Conservation (phyloP, 1,284 basidiomycete genomes). For the Sporisorium reilianum region DNA sequence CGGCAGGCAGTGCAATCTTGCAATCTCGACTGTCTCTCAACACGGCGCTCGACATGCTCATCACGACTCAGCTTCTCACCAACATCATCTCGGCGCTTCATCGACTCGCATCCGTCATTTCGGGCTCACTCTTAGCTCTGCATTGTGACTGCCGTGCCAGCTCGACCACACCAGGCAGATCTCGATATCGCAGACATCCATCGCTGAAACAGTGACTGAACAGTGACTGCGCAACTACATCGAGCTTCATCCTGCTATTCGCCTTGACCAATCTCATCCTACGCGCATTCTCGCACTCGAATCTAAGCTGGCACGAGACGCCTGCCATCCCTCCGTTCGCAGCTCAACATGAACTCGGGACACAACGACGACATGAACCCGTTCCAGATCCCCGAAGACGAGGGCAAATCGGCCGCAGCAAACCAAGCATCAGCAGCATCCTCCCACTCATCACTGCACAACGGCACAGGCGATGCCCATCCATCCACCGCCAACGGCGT, state of each 20-base stretch:
- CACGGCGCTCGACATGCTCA: not conserved
- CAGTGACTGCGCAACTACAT: not conserved
- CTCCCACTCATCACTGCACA: slow-evolving; percentile 21
- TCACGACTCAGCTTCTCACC: slow-evolving; percentile 3
- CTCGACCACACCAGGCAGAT: not conserved
- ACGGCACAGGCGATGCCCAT: not conserved
- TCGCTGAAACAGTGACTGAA: not conserved
- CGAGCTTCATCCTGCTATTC: not conserved
- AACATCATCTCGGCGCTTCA: slow-evolving; percentile 1
- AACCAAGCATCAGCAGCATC: slow-evolving; percentile 18
- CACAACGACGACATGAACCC: slow-evolving; percentile 41
- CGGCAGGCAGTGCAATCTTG: slow-evolving; percentile 1
- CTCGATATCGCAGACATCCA: too few species aligned
- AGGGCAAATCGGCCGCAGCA: slow-evolving; percentile 15
- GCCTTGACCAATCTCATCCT: too few species aligned
- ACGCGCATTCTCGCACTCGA: not conserved
- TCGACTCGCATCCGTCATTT: not conserved
- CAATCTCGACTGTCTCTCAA: not conserved
- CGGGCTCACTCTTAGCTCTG: not conserved
- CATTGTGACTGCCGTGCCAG: too few species aligned
- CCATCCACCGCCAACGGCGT: slow-evolving; percentile 9
- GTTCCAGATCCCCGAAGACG: slow-evolving; percentile 51
- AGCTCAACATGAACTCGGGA: slow-evolving; percentile 28
- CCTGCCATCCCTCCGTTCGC: not conserved
- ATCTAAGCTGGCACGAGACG: not conserved